These are phyloP conservation scores for Bacidia gigantensis DNA, from an alignment of 495 filamentous ascomycete genomes.

Conservation along the genomic window DNA sequence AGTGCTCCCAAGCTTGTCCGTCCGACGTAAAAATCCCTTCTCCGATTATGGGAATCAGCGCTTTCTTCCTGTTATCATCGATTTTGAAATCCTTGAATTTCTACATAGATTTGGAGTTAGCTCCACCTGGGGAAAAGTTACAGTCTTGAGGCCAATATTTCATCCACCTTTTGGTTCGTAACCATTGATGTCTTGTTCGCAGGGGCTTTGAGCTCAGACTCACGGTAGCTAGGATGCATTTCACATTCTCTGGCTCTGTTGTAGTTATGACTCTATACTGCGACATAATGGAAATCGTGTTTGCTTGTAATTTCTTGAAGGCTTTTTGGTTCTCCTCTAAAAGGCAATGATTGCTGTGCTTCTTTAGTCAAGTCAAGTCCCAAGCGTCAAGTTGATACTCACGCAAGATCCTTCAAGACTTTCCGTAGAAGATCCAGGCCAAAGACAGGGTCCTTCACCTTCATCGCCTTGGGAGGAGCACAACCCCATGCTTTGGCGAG, in stretches of 20 bases:
- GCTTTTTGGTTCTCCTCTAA: slow-evolving; percentile 19
- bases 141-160: too few relatives aligned
- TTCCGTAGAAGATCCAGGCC: slow-evolving; percentile 20
- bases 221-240: slow-evolving; percentile 44
- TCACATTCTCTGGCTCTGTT: slow-evolving; percentile 49
- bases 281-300: slow-evolving; percentile 15
- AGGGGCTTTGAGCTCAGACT: too few relatives aligned
- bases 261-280: slow-evolving; percentile 32
- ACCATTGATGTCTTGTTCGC: too few relatives aligned
- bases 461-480: slow-evolving; percentile 2
- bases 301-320: slow-evolving; percentile 17
- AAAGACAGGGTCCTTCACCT: slow-evolving; percentile 7
- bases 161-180: too few relatives aligned
- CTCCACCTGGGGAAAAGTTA: too few relatives aligned
- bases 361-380: too few relatives aligned
- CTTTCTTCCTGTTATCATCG: slow-evolving; percentile 31
- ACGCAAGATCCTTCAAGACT: slow-evolving; percentile 20
- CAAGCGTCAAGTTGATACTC: too few relatives aligned
- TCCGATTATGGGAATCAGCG: slow-evolving; percentile 45
- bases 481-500: slow-evolving; percentile 14
- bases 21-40: slow-evolving; percentile 59
- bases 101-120: too few relatives aligned
- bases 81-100: slow-evolving; percentile 49
- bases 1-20: slow-evolving; percentile 51
- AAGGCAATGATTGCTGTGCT: slow-evolving; percentile 21